phyloP scores from a whole-genome alignment of 805 yeast genomes.

The Sungouiella blattae region DNA sequence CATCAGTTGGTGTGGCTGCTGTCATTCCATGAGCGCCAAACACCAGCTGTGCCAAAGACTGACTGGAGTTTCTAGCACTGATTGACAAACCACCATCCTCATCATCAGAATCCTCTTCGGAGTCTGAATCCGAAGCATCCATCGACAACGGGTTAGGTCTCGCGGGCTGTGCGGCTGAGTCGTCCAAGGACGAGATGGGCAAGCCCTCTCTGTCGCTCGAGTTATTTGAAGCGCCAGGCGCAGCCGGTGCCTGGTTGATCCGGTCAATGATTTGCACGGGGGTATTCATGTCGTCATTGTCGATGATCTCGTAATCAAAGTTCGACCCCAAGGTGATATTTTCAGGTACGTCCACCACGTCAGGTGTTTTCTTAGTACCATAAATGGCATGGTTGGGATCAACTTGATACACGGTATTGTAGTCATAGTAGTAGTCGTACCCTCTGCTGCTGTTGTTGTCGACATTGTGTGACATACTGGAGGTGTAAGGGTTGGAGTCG shows the following conservation, averaged over 20 bases:
- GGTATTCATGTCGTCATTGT: conserved; percentile 25
- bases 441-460: conserved; percentile 61
- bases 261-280: too few species aligned
- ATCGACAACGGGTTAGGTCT: conserved; percentile 10
- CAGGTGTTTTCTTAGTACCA: conserved; percentile 30
- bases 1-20: conserved; percentile 6
- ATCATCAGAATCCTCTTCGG: conserved; percentile 21
- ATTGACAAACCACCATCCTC: conserved; percentile 38
- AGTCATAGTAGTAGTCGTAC: conserved; percentile 74
- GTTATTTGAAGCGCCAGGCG: not conserved
- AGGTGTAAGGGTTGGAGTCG: conserved; percentile 47
- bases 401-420: conserved; percentile 68
- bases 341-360: conserved; percentile 46
- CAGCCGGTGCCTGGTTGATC: conserved; percentile 2
- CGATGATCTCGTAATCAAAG: conserved; percentile 35
- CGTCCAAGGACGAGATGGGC: conserved; percentile 18
- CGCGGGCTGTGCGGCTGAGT: conserved; percentile 9
- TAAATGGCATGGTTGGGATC: conserved; percentile 43
- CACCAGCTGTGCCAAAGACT: conserved; percentile 41
- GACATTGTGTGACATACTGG: conserved; percentile 68
- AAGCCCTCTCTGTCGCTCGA: conserved; percentile 8
- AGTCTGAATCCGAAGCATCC: conserved; percentile 9
- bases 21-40: conserved; percentile 23
- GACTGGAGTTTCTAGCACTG: conserved; percentile 37
- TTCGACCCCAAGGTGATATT: conserved; percentile 40